Base-by-base conservation (phyloP, 768 basidiomycete species). In the Leccinum sublutescens region DNA sequence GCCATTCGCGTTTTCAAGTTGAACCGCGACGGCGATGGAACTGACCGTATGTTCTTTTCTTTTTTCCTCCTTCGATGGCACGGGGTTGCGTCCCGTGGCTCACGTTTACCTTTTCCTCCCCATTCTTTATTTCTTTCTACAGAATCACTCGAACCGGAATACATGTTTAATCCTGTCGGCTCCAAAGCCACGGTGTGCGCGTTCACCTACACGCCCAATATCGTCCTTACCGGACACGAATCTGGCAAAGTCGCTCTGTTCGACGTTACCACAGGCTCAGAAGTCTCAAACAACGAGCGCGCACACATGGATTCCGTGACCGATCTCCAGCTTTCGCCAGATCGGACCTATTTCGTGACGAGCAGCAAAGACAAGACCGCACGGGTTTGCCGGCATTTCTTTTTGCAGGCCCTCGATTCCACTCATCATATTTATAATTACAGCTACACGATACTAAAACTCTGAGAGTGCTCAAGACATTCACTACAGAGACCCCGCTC, bases 121-220 rank as follows among this genome's bases (percentile, higher is more conserved):
- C 48, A 27, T 54, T 34, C 10, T 19, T 33, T 5, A 4, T 33
- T 33, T 33, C 33, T 12, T 33, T 19, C 43, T 11, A 68, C 50
- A 96, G 94, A 97, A 77, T 80, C 85, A 62, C 77, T 74, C 69
- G 89, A 93, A 62, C 93, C 95, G 0, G 67, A 79, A 15, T 78
- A 85, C 66, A 83, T 91, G 74, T 95, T 97, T 81, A 82, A 89
- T 73, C 91, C 95, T 12, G 79, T 92, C 60, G 95, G 95, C 27
- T 92, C 92, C 60, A 98, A 98, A 77, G 92, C 95, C n/a, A 98
- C 93, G 2, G 94, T 98, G 43, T 95, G 93, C 71, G 87, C 93
- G 5, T 98, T 97, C 75, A 89, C 92, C 4, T 83, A 88, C 53
- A 80, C 82, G 12, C 87, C 89, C 23, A 83, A 87, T 43, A 74